A percentile compares a stretch with the other conserved stretches of the same genome.
Conservation (phyloP, 768 basidiomycete genomes). For the Naganishia randhawae region DNA sequence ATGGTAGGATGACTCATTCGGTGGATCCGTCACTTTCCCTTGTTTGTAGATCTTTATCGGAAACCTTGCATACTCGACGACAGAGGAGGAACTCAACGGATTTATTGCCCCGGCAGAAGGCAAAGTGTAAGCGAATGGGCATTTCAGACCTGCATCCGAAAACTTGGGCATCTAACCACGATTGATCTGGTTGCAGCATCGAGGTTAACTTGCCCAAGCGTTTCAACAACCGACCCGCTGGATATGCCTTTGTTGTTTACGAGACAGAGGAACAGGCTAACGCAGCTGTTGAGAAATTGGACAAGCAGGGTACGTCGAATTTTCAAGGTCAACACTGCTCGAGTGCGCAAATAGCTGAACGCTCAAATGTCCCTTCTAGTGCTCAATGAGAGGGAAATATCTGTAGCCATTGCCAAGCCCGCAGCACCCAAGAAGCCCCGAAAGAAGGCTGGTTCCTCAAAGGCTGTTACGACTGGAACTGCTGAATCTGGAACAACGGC, state of each 20-base stretch:
- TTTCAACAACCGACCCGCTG: conserved; percentile 41
- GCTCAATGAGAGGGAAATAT: conserved; percentile 50
- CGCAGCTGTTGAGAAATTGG: conserved; percentile 44
- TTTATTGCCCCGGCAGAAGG: conserved; percentile 40
- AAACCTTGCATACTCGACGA: conserved; percentile 45
- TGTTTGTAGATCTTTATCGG: conserved; percentile 47
- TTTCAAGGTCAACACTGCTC: background rate
- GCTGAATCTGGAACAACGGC: conserved; percentile 24
- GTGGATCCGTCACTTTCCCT: background rate
- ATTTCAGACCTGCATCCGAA: background rate
- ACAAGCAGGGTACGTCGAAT: conserved; percentile 41
- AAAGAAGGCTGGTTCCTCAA: conserved; percentile 30
- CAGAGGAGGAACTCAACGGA: conserved; percentile 43
- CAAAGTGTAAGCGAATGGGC: conserved; percentile 40
- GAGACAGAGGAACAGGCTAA: conserved; percentile 42
- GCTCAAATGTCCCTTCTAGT: conserved; percentile 33
- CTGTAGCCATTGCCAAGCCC: conserved; percentile 37
- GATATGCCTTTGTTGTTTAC: conserved; percentile 46
- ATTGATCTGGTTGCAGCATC: conserved; percentile 26
- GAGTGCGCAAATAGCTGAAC: background rate
- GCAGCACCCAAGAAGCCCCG: conserved; percentile 30
- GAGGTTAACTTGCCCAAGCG: conserved; percentile 38
- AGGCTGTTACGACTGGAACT: conserved; percentile 27
- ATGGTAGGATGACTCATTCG: background rate
- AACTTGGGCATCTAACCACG: background rate